Percentiles rank a stretch among this genome's conserved stretches.
These are phyloP conservation scores for Aureobasidium sp. DNA, from an alignment of 2,329 filamentous ascomycete genomes.

Conservation along the genomic window DNA sequence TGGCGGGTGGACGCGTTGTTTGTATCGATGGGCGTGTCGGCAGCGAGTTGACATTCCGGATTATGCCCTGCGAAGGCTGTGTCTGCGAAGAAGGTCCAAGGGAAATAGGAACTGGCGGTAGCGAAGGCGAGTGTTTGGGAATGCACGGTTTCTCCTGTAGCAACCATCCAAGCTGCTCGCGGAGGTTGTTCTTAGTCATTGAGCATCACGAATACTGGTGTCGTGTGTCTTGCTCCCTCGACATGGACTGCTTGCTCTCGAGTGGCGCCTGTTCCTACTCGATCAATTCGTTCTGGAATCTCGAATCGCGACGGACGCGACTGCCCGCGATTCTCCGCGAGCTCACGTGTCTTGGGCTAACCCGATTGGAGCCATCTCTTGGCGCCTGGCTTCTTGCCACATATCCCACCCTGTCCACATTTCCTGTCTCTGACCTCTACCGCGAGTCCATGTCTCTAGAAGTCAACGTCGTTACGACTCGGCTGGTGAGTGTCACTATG, in stretches of 20 bases:
- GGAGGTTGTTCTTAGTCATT: constrained; percentile 43
- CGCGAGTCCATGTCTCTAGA: neutral
- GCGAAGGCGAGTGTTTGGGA: constrained; percentile 21
- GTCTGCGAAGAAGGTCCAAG: neutral
- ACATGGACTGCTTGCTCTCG: neutral
- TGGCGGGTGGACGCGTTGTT: neutral
- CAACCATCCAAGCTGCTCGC: constrained; percentile 41
- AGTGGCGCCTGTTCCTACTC: constrained; percentile 4
- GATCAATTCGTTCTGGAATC: neutral
- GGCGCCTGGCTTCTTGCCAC: neutral
- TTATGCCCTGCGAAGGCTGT: neutral
- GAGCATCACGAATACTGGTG: constrained; percentile 14
- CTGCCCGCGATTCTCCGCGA: neutral
- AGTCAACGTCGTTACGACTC: neutral
- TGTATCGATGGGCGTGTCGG: neutral
- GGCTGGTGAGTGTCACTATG: neutral
- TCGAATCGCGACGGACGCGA: constrained; percentile 8
- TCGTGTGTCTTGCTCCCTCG: neutral
- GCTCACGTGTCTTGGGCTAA: neutral
- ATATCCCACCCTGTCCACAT: neutral
- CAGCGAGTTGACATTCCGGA: constrained; percentile 1
- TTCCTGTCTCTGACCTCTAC: neutral
- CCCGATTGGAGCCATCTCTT: neutral
- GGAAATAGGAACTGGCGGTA: constrained; percentile 5
- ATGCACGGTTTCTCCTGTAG: constrained; percentile 36